Evolutionary conservation across 306 rosid genomes (phyloP).

Genomic region (cucumber (Cucumis sativus)): Cucumber_9930_V3 NC_026655.2:30250501-30251000

Average conservation of each 20-base stretch:
- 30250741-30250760: background rate
- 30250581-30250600: slow-evolving; percentile 65
- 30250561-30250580: slow-evolving; percentile 67
- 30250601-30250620: slow-evolving; percentile 63
- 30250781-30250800: background rate
- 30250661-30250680: background rate
- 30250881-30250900: background rate
- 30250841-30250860: background rate
- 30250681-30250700: background rate
- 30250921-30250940: background rate
- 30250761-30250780: background rate
- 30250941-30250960: background rate
- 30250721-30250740: background rate
- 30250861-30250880: background rate
- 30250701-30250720: background rate
- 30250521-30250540: slow-evolving; percentile 98
- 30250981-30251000: slow-evolving; percentile 93
- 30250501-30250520: slow-evolving; percentile 71
- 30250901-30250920: background rate
- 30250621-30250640: slow-evolving; percentile 1
- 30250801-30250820: background rate
- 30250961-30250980: slow-evolving; percentile 53
- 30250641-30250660: background rate
- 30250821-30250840: background rate
- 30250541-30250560: slow-evolving; percentile 72